A percentile compares a stretch with the other conserved stretches of the same genome.
Conservation (phyloP, 1,284 basidiomycete genomes). For the Phaffia rhodozyma region DNA sequence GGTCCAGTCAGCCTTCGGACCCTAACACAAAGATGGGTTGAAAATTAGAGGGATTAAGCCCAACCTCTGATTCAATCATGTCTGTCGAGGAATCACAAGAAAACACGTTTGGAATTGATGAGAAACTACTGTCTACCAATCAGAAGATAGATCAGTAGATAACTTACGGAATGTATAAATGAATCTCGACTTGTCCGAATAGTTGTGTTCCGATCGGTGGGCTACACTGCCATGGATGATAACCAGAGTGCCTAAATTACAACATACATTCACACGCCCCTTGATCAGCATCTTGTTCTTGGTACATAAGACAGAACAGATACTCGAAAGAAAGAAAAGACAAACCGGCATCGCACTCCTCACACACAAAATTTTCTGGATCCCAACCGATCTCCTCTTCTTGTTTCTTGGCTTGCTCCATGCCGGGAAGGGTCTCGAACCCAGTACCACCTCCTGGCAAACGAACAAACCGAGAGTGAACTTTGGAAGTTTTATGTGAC, state of each 20-base stretch:
- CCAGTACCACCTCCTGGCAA: conserved; percentile 59
- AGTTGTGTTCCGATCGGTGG: conserved; percentile 73
- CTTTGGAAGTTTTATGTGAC: conserved; percentile 61
- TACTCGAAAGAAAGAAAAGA: background rate
- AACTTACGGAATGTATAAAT: conserved; percentile 81
- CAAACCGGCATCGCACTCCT: conserved; percentile 63
- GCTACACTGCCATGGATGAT: conserved; percentile 72
- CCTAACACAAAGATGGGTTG: background rate
- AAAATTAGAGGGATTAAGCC: background rate
- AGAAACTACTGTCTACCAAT: too few relatives aligned
- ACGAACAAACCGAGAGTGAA: conserved; percentile 73
- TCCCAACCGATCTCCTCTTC: conserved; percentile 41
- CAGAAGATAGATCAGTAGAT: too few relatives aligned
- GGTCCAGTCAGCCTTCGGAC: background rate
- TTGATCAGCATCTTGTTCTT: background rate
- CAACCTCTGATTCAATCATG: background rate
- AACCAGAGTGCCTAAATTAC: conserved; percentile 56
- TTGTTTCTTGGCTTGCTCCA: conserved; percentile 29
- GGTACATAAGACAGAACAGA: background rate
- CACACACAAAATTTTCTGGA: conserved; percentile 50
- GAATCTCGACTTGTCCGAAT: conserved; percentile 56
- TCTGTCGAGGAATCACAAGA: background rate
- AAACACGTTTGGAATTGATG: conserved; percentile 35
- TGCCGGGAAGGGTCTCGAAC: conserved; percentile 51
- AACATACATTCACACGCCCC: background rate